Evolutionary conservation across 2,329 filamentous ascomycete genomes (phyloP), one percentile per base, ranked within the genome.

Genomic region (Seiridium cupressi): DNA sequence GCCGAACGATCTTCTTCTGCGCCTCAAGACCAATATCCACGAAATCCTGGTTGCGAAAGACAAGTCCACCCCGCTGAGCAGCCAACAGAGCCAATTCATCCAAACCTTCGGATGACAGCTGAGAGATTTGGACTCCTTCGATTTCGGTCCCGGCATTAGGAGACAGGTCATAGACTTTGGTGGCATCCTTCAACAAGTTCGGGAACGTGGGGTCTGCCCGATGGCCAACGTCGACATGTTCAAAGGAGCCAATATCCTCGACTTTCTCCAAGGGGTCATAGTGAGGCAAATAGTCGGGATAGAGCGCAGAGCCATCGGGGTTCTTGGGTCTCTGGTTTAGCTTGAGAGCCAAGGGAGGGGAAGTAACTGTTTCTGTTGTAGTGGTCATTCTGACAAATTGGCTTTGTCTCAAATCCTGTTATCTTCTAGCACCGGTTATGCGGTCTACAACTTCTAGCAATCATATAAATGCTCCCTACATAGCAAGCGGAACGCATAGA

Each of bases 31-130:
- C 66, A 34, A 68, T 61, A 42, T 65, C 61, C 5, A 59, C 47
- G 44, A 70, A 71, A 47, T 69, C 65, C 32, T 62, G 64, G 55
- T 62, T 46, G 6, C 63, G 59, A 47, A 68, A 68, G 55, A 65
- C 65, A 5, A 68, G 49, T n/a, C 57, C 62, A 5, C 66, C 66
- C 7, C 66, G 61, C 56, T 65, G 47, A 4, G 66, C 66, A 6
- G 65, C 63, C 11, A 65, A 42, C 5, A 68, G 59, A 5, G 66
- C 65, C n/a, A 68, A 51, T 46, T 68, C 66, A 46, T 68, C 66
- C 4, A 66, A 55, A 2, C 63, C 63, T 18, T 40, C 59, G 1
- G 51, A 13, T 32, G 59, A 49, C 2, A 66, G 56, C 57, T 65
- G 60, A 11, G 59, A 62, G 4, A 66, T 51, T 55, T 65, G 62